Evolutionary conservation across 768 basidiomycete species (phyloP).

Genomic region (Termitomyces sp.): DNA sequence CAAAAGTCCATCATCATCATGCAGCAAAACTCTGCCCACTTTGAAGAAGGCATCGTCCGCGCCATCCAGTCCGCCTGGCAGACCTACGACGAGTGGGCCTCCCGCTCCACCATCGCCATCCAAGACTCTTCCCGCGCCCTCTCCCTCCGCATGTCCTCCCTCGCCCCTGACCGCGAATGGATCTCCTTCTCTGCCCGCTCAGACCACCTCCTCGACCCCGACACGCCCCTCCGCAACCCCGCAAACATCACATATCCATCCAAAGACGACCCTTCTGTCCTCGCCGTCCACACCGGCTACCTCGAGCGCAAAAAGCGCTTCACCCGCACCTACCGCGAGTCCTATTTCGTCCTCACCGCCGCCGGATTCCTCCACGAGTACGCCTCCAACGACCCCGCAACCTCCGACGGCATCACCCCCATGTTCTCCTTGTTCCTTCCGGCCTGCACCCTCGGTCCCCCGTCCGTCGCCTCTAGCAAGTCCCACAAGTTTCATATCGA

Average conservation of each 20-base stretch:
- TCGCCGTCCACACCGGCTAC: slow-evolving; percentile 83
- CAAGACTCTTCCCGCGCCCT: slow-evolving; percentile 75
- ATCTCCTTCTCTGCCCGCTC: slow-evolving; percentile 89
- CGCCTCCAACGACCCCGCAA: slow-evolving; percentile 66
- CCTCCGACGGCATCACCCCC: slow-evolving; percentile 49
- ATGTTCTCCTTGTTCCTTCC: slow-evolving; percentile 90
- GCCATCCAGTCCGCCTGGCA: slow-evolving; percentile 96
- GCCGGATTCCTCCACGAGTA: slow-evolving; percentile 97
- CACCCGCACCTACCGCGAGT: slow-evolving; percentile 81
- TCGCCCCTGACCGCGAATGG: slow-evolving; percentile 92
- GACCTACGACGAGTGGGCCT: slow-evolving; percentile 93
- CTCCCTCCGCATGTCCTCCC: slow-evolving; percentile 67
- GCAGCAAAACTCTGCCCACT: slow-evolving; percentile 95
- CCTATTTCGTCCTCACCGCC: slow-evolving; percentile 90
- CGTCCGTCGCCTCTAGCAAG: slow-evolving; percentile 59
- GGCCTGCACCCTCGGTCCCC: slow-evolving; percentile 92
- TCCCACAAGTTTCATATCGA: slow-evolving; percentile 98
- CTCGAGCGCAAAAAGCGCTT: slow-evolving; percentile 96
- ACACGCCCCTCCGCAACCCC: slow-evolving; percentile 87
- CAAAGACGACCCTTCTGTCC: slow-evolving; percentile 85
- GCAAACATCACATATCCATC: slow-evolving; percentile 78
- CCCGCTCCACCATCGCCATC: slow-evolving; percentile 69
- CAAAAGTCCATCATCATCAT: slow-evolving; percentile 98
- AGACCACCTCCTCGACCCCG: slow-evolving; percentile 95
- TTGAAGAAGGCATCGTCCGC: slow-evolving; percentile 95